Base-by-base conservation (phyloP, 1,284 basidiomycete species). In the Cutaneotrichosporon spelunceum region DNA sequence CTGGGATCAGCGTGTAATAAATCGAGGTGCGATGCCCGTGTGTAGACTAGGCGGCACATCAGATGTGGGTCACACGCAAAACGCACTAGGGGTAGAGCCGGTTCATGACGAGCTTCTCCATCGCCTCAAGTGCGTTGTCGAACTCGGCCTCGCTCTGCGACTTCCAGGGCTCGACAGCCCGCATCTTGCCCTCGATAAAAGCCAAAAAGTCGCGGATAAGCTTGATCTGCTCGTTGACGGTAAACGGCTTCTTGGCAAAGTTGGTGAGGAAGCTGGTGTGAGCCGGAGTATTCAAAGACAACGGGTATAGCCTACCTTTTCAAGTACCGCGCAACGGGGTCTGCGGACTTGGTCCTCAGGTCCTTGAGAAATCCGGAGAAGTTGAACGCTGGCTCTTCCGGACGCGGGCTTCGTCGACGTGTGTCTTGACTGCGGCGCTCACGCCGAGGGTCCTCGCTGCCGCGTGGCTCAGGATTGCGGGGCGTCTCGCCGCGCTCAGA, bases 101-200 rank as follows among this genome's bases (percentile, higher is more conserved):
- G 72, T 99, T 99, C 96, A 99, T 99, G 70, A 99, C 93, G 11
- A 99, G 85, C 79, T 99, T 99, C 83, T 99, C 95, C 92, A 99
- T 98, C 56, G 93, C 94, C 80, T 99, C 95, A 81, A 93, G 86
- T 0, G 94, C 93, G 70, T 97, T 94, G 63, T 98, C 96, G 70
- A 99, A 97, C 75, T 99, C 94, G 4, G 81, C 81, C 26, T 91
- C 87, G 4, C 85, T 83, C 5, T 84, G 84, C 63, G 85, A 86
- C 70, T 85, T 86, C 93, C 92, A 95, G 6, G 80, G 80, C 45
- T 95, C 92, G 49, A 84, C 84, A 65, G 87, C 85, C n/a, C 85
- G 82, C 93, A 97, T 97, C 72, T 90, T 89, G 34, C 80, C 82
- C 0, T 87, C 82, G 68, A 96, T 96, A 73, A 97, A 97, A 89